Conservation (phyloP, 1,139 yeast genomes). For the Pichia terricola region DNA sequence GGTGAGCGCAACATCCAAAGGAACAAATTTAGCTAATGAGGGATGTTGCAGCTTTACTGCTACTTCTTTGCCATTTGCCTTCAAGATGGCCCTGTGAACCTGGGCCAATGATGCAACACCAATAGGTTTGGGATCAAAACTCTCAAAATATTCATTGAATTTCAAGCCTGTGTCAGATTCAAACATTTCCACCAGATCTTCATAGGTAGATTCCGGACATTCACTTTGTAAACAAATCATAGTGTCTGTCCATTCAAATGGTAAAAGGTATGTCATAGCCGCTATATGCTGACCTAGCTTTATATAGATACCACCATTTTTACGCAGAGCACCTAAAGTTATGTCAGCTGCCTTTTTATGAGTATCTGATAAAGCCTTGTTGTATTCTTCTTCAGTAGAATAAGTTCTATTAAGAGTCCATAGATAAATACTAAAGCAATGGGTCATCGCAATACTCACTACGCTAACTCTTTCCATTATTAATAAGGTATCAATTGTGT, state of each 20-base stretch:
- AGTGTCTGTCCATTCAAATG: conserved; percentile 89
- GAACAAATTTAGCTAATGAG: conserved; percentile 74
- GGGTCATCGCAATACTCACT: conserved; percentile 52
- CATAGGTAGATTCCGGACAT: conserved; percentile 74
- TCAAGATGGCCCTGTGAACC: conserved; percentile 72
- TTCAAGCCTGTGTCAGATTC: conserved; percentile 51
- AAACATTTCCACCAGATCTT: conserved; percentile 61
- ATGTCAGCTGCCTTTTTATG: conserved; percentile 73
- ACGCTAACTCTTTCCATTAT: conserved; percentile 51
- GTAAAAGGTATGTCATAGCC: conserved; percentile 84
- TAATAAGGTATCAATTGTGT: conserved; percentile 20
- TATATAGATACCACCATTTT: conserved; percentile 86
- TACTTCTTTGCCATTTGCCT: conserved; percentile 55
- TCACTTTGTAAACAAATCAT: conserved; percentile 89
- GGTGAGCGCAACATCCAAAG: conserved; percentile 76
- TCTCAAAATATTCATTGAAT: conserved; percentile 56
- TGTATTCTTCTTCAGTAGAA: conserved; percentile 42
- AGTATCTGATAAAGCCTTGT: conserved; percentile 45
- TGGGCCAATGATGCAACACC: conserved; percentile 97
- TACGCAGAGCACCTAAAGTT: conserved; percentile 69
- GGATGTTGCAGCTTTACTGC: conserved; percentile 98
- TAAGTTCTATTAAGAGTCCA: conserved; percentile 37
- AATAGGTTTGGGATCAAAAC: conserved; percentile 65
- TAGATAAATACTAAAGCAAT: conserved; percentile 59
- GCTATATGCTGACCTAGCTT: conserved; percentile 91